These are phyloP conservation scores for Rhododendron mucronatum DNA, from an alignment of 148 eudicot genomes.

Conservation along the genomic window DNA sequence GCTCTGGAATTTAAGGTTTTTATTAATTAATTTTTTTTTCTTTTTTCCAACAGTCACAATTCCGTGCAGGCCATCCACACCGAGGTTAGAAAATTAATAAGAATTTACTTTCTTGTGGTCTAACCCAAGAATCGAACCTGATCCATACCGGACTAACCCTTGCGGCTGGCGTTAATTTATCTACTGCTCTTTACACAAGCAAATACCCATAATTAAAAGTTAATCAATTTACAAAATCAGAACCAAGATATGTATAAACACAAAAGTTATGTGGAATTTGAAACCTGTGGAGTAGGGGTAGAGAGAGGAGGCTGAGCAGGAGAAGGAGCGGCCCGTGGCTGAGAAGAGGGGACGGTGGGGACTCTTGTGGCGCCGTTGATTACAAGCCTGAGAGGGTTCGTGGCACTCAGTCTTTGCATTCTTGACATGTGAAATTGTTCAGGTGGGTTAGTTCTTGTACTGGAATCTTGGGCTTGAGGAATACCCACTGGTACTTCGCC, in stretches of 20 bases:
- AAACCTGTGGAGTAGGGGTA: constrained; percentile 48
- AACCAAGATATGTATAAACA: not conserved
- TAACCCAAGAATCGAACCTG: not conserved
- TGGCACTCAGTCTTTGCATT: constrained; percentile 62
- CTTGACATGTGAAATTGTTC: constrained; percentile 48
- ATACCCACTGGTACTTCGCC: constrained; percentile 24
- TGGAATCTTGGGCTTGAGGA: constrained; percentile 2
- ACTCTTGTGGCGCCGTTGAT: constrained; percentile 38
- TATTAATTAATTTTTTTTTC: too few species aligned
- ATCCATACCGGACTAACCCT: too few species aligned
- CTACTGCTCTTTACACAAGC: not conserved
- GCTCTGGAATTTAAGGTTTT: not conserved
- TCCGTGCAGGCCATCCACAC: too few species aligned
- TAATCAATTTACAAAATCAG: not conserved
- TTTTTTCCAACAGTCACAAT: too few species aligned
- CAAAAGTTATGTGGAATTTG: not conserved
- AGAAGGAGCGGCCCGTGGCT: constrained; percentile 19
- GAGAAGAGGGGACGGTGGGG: constrained; percentile 26
- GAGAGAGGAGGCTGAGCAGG: constrained; percentile 32
- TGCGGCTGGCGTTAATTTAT: too few species aligned
- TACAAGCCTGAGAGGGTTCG: constrained; percentile 77
- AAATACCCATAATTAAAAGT: not conserved
- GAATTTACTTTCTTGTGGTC: too few species aligned
- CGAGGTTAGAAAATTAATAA: too few species aligned
- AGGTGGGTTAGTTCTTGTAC: constrained; percentile 15